Evolutionary conservation across 2,329 filamentous ascomycete species (phyloP), one percentile per base, ranked within the genome.

Genomic region (Penicillium sclerotiorum): DNA sequence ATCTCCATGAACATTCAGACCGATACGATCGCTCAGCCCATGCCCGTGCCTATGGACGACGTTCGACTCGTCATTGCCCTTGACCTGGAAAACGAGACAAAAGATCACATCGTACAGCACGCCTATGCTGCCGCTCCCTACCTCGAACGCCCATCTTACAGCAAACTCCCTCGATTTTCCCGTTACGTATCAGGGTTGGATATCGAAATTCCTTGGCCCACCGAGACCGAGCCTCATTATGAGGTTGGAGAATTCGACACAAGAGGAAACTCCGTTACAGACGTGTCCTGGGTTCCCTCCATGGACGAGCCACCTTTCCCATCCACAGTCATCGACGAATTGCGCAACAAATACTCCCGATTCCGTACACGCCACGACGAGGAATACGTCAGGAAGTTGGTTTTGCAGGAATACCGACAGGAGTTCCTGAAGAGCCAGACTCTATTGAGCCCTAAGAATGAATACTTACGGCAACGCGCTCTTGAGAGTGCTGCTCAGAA

Each of bases 51-150:
- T 46, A 79, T 95, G 63, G 80, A 82, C 27, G 79, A 88, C 53
- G 79, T 97, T 56, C 89, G 90, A 49, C 88, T 96, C 27, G 90
- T 97, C 41, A 84, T 89, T 65, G 85, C 89, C 18, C 77, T 95
- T 46, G 77, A 78, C 42, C 83, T 75, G 56, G 88, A 87, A 11
- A 85, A 86, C 63, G 62, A 73, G 22, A 80, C 80, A 37, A 82
- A 83, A 65, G 92, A 97, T 67, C 85, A 89, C 51, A 80, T 96
- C 62, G 85, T 95, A 68, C 83, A 89, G 66, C 80, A 88, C 67
- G 75, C 94, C 48, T 78, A 82, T 56, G 79, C 80, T 37, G 72
- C 75, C 13, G 70, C 68, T 40, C 74, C 84, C 25, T 72, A 74
- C 52, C 66, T 76, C 50, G 79, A 86, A 66, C 77, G 79, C 23